Evolutionary conservation across 306 rosid genomes (phyloP).

Genomic region (Casuarina glauca): DNA sequence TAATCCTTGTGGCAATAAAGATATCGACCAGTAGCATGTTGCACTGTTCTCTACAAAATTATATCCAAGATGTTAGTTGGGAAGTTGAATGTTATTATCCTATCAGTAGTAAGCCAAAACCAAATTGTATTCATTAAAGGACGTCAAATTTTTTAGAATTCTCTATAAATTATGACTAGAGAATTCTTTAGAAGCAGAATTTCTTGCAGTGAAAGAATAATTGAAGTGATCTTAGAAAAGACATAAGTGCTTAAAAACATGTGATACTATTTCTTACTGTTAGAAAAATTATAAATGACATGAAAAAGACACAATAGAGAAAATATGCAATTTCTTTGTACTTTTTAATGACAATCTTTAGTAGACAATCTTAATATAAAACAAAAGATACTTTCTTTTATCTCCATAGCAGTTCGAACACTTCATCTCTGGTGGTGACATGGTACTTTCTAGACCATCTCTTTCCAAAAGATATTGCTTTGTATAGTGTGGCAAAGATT

Average conservation of each 20-base stretch:
- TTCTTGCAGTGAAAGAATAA: background rate
- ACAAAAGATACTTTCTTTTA: background rate
- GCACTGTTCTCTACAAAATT: too few species aligned
- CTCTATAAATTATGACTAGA: background rate
- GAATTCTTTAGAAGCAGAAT: background rate
- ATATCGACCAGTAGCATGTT: too few species aligned
- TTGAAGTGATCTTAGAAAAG: background rate
- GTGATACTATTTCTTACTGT: background rate
- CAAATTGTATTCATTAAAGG: too few species aligned
- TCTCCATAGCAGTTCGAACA: background rate
- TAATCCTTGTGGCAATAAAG: too few species aligned
- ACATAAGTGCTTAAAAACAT: background rate
- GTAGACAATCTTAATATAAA: background rate
- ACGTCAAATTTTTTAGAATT: too few species aligned
- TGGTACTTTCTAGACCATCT: background rate
- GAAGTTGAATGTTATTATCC: too few species aligned
- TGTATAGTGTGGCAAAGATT: background rate
- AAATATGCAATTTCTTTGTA: background rate
- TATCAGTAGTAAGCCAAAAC: too few species aligned
- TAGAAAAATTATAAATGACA: background rate
- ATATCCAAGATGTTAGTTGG: too few species aligned
- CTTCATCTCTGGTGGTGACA: background rate
- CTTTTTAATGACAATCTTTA: background rate
- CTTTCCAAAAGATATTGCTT: background rate
- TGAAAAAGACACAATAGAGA: background rate